Evolutionary conservation across 2,329 filamentous ascomycete genomes (phyloP), one percentile per base, ranked within the genome.

Genomic region (Phyllosticta citriasiana): DNA sequence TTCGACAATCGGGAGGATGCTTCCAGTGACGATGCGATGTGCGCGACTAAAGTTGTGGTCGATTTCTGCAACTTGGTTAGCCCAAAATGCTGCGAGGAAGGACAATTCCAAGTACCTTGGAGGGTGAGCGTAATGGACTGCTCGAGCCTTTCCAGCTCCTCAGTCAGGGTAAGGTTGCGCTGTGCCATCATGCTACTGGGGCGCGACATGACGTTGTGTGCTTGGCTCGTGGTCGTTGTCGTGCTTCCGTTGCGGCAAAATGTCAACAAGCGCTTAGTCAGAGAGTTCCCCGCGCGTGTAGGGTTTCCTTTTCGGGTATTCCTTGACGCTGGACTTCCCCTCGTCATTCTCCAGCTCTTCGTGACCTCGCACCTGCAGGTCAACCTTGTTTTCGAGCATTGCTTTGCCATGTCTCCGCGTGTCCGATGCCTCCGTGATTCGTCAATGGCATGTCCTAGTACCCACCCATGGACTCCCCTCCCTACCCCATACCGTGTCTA

Each of bases 31-130:
- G 63, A 99, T 97, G 64, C 91, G 87, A 74, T 99, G 94, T 30
- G 94, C 92, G 71, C 90, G 91, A 77, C 90, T 97, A 74, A 99
- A 99, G 77, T 99, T 99, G 75, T 91, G 89, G 73, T 99, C 94
- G 77, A 99, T 99, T 79, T 99, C 94, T 95, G 69, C 19, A 4
- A 52, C 47, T 7, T 12, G 12, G 68, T 71, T 52, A 72, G 67
- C 64, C 56, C 19, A 22, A 64, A n/a, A n/a, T 63, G 60, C 67
- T 60, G 68, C 68, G 67, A 67, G 61, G 66, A 25, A 47, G 40
- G 22, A 9, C 22, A 24, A n/a, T 16, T 35, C 14, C 68, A 71
- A 26, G 63, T 73, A 88, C 90, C 91, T 86, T 97, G 94, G 24
- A 99, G 80, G 0, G 93, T 97, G 51, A 97, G 80, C 0, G 94